phyloP scores from a whole-genome alignment of 139 green algal genomes.

The Raphidocelis subcapitata region DNA sequence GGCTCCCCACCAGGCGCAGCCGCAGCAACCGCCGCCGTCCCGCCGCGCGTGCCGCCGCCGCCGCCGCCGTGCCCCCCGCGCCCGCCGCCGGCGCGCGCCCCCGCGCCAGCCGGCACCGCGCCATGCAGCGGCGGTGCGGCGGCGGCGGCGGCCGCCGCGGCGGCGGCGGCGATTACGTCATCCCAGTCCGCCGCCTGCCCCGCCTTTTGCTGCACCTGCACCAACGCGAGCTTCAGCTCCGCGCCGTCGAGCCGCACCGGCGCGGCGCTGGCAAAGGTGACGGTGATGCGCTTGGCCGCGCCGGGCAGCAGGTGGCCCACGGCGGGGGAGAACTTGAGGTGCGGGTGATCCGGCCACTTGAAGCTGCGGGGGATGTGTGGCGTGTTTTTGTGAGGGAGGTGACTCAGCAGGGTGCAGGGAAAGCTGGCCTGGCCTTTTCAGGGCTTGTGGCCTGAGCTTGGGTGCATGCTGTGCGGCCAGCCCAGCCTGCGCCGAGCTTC shows the following conservation, averaged over 20 bases:
- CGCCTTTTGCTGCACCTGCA: slow-evolving; percentile 23
- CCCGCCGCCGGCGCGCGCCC: too few relatives aligned
- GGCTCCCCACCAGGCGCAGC: slow-evolving; percentile 32
- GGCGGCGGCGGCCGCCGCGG: too few relatives aligned
- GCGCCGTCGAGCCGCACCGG: slow-evolving; percentile 48
- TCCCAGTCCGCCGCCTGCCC: slow-evolving; percentile 54
- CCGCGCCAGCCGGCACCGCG: too few relatives aligned
- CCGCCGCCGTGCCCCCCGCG: too few relatives aligned
- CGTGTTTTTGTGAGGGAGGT: slow-evolving; percentile 21
- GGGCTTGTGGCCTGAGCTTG: too few relatives aligned
- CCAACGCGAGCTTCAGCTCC: slow-evolving; percentile 36
- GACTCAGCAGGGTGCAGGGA: too few relatives aligned
- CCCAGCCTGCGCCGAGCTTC: too few relatives aligned
- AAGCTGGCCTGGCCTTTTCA: too few relatives aligned
- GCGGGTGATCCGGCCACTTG: slow-evolving; percentile 48
- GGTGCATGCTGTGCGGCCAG: too few relatives aligned
- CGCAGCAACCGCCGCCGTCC: not conserved
- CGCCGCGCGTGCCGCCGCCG: too few relatives aligned
- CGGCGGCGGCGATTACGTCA: slow-evolving; percentile 25
- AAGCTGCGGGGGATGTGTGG: slow-evolving; percentile 35
- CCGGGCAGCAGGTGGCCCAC: slow-evolving; percentile 65
- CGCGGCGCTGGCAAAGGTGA: slow-evolving; percentile 49
- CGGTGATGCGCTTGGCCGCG: slow-evolving; percentile 51
- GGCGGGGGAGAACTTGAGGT: slow-evolving; percentile 57
- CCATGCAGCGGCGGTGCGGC: too few relatives aligned